phyloP scores from a whole-genome alignment of 352 stramenopile species.

The Achlya hypogyna region DNA sequence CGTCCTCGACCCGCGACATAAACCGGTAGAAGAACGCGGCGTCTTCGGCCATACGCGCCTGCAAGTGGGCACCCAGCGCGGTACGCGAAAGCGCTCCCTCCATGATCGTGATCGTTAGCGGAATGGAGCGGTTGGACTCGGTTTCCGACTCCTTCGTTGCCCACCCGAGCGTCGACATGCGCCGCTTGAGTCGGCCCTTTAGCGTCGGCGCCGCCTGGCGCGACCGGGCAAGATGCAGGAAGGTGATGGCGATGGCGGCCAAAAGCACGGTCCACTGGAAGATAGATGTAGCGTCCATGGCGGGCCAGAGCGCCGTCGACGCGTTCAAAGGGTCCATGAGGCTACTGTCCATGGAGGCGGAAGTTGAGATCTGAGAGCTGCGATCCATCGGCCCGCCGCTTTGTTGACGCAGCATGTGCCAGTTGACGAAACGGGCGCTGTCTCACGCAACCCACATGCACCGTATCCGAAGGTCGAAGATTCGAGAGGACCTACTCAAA shows the following conservation, averaged over 20 bases:
- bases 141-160: conserved; percentile 65
- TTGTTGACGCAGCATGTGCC: background rate
- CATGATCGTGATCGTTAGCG: conserved; percentile 51
- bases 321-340: background rate
- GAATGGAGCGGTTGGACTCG: conserved; percentile 67
- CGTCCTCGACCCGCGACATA: conserved; percentile 43
- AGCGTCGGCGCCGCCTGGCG: background rate
- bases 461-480: background rate
- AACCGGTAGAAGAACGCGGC: conserved; percentile 55
- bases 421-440: background rate
- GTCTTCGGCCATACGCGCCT: conserved; percentile 40
- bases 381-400: background rate
- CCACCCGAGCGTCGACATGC: conserved; percentile 62
- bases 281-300: background rate
- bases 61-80: conserved; percentile 41
- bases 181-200: conserved; percentile 28
- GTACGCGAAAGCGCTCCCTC: conserved; percentile 31
- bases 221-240: background rate
- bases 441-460: background rate
- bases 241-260: background rate
- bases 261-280: background rate
- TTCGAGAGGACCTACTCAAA: background rate
- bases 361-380: background rate
- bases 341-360: background rate
- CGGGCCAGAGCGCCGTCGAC: background rate